A percentile compares a stretch with the other conserved stretches of the same genome.
phyloP scores from a whole-genome alignment of 129 eudicot species.

The Ambrosia trifida region DNA sequence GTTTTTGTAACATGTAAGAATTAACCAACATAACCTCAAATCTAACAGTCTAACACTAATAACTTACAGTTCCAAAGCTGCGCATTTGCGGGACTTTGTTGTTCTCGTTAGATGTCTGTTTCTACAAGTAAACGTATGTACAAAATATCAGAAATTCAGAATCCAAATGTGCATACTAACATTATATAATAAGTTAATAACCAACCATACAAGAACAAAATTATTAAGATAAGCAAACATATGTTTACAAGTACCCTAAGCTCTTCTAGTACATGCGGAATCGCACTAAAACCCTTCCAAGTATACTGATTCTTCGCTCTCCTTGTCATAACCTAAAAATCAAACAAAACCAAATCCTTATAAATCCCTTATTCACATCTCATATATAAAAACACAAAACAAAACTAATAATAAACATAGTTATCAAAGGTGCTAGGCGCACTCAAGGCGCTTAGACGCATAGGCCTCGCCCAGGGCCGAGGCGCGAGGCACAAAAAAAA shows the following conservation, averaged over 20 bases:
- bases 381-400: not conserved
- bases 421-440: too few species aligned
- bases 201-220: slow-evolving; percentile 12
- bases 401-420: too few species aligned
- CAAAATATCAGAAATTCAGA: slow-evolving; percentile 17
- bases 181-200: not conserved
- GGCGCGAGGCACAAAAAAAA: too few species aligned
- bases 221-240: not conserved
- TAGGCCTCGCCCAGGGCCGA: too few species aligned
- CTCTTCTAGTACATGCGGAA: slow-evolving; percentile 51
- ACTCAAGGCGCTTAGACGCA: too few species aligned
- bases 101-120: slow-evolving; percentile 38
- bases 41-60: not conserved
- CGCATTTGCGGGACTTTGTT: slow-evolving; percentile 23
- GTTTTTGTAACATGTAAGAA: not conserved
- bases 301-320: slow-evolving; percentile 61
- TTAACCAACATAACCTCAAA: not conserved
- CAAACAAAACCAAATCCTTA: slow-evolving; percentile 14
- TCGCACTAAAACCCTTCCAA: slow-evolving; percentile 65
- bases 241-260: slow-evolving; percentile 46
- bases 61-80: slow-evolving; percentile 38
- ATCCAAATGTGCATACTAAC: not conserved
- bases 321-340: slow-evolving; percentile 47
- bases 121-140: slow-evolving; percentile 29
- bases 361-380: slow-evolving; percentile 8